These are phyloP conservation scores for Polygonum maritimum DNA, from an alignment of 148 eudicot species.

Conservation along the genomic window DNA sequence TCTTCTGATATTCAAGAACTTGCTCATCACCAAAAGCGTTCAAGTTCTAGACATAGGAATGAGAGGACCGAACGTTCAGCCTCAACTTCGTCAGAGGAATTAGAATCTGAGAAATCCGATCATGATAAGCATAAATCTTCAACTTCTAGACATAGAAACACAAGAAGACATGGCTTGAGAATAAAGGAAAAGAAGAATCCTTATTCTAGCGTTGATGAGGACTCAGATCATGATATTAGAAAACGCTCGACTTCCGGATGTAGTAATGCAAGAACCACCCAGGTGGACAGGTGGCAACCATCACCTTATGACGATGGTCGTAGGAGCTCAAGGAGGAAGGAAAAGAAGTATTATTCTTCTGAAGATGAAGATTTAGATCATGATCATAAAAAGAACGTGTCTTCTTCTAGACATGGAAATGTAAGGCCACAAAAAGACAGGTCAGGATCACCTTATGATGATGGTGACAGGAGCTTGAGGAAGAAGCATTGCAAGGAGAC, in stretches of 20 bases:
- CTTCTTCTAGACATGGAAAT: not conserved
- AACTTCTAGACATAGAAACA: not conserved
- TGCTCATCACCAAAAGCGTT: slow-evolving; percentile 18
- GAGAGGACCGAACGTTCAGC: not conserved
- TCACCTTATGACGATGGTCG: not conserved
- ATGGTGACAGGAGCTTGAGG: not conserved
- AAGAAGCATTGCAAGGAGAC: not conserved
- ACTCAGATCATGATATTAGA: slow-evolving; percentile 14
- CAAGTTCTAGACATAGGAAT: slow-evolving; percentile 1
- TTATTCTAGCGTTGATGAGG: slow-evolving; percentile 22
- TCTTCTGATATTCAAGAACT: slow-evolving; percentile 29
- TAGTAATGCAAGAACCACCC: not conserved
- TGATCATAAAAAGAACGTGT: not conserved
- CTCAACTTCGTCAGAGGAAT: not conserved
- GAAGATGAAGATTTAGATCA: slow-evolving; percentile 20
- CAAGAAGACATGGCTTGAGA: not conserved
- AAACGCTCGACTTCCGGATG: not conserved
- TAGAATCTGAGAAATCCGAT: slow-evolving; percentile 6
- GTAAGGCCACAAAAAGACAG: not conserved
- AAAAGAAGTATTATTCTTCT: slow-evolving; percentile 19
- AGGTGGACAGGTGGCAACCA: slow-evolving; percentile 5
- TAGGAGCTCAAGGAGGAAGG: slow-evolving; percentile 14
- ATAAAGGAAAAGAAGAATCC: slow-evolving; percentile 17
- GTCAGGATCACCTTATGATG: slow-evolving; percentile 1
- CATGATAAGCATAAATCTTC: slow-evolving; percentile 6